Base-by-base conservation (phyloP, 2,329 filamentous ascomycete genomes). In the Talaromyces amestolkiae region DNA sequence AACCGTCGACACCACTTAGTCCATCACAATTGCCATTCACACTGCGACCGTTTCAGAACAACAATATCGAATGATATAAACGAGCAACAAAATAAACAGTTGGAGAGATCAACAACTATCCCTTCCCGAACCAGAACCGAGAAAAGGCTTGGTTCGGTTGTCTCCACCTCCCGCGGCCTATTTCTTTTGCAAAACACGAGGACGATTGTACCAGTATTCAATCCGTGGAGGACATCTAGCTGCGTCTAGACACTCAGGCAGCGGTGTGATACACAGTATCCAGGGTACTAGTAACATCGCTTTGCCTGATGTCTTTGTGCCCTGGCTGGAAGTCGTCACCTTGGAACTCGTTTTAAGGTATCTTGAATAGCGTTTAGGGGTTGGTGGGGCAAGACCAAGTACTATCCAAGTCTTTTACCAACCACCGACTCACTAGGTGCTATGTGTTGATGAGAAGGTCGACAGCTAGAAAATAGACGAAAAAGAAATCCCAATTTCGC, bases 141-240 rank as follows among this genome's bases (percentile, higher is more conserved):
- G 43, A 59, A 64, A 64, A 59, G 54, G 9, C 37, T 56, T 66
- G 39, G 60, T 51, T 58, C 13, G 64, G 64, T 62, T 63, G 64
- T 63, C 64, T 66, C 64, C 64, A 66, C 64, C 64, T 66, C 39
- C 64, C 64, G 58, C 59, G 31, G 49, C 51, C 51, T 56, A 31
- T 61, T 58, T 49, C 24, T 35, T 17, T 43, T 11, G 7, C 31
- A 19, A 59, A 22, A 35, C 24, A 24, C 47, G 31, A 51, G 49
- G 24, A 9, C 27, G 11, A 31, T 17, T 65, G 27, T 47, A 56
- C 51, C 47, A 49, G 39, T 58, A 39, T 37, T 35, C 24, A 17
- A n/a, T 43, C 22, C 41, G 33, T 37, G 53, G 33, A 24, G n/a
- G 24, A 37, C 31, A 56, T 56, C 31, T 15, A 22, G 17, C n/a